Base-by-base conservation (phyloP, 2,329 filamentous ascomycete genomes). In the Alternaria alternata region DNA sequence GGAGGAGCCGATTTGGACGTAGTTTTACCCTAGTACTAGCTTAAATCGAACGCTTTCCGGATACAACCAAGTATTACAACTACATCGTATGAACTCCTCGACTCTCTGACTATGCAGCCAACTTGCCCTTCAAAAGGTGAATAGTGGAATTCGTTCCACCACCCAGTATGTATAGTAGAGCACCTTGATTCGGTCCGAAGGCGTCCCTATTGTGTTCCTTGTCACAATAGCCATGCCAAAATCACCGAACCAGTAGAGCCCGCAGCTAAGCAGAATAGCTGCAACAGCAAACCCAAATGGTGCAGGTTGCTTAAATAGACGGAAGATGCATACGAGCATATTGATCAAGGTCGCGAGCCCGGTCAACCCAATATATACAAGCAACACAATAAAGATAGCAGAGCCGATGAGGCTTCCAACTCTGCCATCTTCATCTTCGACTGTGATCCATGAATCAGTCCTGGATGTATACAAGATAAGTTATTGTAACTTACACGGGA, bases 111-210 rank as follows among this genome's bases (percentile, higher is more conserved):
- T 36, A 1, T 2, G 20, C 14, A 39, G 20, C 20, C 14, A 12
- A 36, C 32, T 14, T 36, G 30, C 2, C 3, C 16, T 20, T 30
- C n/a, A 55, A 11, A 55, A 55, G 1, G 52, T 55, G 46, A 57
- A 28, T 3, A 57, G 44, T 6, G 54, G 54, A 16, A 57, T 42
- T 12, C 54, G 51, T 24, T 57, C 54, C 22, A 57, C 43, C 11
- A 51, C 34, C 54, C 54, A 57, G 8, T 39, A 57, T 14, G 54
- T 51, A 14, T 51, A 57, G 20, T 57, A 57, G 26, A 57, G 34
- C 4, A 46, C 44, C 54, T 16, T n/a, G 14, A 57, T 34, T 36
- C 28, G 30, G 20, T 43, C 24, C 36, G 54, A 57, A 5, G 54
- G 54, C 26, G 24, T 41, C 4, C 54, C 54, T 18, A 51, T n/a